Evolutionary conservation across 2,329 filamentous ascomycete species (phyloP), one percentile per base, ranked within the genome.

Genomic region (Zymoseptoria brevis): DNA sequence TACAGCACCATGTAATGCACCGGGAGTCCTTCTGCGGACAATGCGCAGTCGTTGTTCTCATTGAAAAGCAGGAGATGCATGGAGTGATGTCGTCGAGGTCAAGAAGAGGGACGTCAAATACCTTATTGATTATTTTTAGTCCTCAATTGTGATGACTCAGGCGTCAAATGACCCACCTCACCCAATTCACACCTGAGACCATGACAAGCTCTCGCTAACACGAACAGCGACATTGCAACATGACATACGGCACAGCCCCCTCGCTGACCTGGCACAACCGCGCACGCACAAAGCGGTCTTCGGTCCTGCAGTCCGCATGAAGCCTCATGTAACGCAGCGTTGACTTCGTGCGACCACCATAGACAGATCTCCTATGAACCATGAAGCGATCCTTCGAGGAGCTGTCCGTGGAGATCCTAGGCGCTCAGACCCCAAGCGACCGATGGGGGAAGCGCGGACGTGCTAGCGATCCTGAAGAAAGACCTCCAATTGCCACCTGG

Each of bases 371-470:
- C 35, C 13, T n/a, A n/a, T 45, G 35, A 45, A 45, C 35, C 35
- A 45, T 45, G 35, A 45, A 45, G 5, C 35, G 35, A 45, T 45
- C 35, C 13, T 45, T 45, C 35, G 35, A 45, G 35, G 13, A 45
- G 35, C 35, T 45, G 35, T 45, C 63, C n/a, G 60, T 68, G 50
- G 52, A 62, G 55, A 63, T 67, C 56, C 64, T 61, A 1, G 68
- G 69, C 35, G 64, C 64, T 55, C 67, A 69, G 57, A 60, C 53
- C 19, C 57, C 57, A 50, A 60, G 64, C 54, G 62, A 61, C 16
- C 67, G 69, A 52, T 71, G 71, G 54, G 67, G 68, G 56, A 66
- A 63, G 35, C 62, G 60, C 8, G 53, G 58, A 50, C 64, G 64
- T 56, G 55, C 49, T 21, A 58, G 56, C 55, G 68, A 71, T 22